A percentile compares a stretch with the other conserved stretches of the same genome.
Evolutionary conservation across 1,139 yeast species (phyloP).

Genomic region (Nakaseomyces nivariensis): DNA sequence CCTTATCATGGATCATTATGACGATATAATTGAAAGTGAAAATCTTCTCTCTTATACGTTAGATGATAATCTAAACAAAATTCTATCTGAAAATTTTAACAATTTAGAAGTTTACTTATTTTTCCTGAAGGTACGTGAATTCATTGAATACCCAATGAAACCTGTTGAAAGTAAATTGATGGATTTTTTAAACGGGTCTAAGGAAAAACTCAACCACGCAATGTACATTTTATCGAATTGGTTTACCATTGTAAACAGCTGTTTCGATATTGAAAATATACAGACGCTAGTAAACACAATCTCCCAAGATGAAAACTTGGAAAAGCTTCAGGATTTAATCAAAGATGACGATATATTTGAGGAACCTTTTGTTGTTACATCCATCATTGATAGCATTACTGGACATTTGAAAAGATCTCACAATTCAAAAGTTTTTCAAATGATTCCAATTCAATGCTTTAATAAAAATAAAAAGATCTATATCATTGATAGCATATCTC

Average conservation of each 20-base stretch:
- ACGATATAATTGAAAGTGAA: slow-evolving; percentile 30
- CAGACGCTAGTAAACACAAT: slow-evolving; percentile 10
- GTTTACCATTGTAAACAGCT: slow-evolving; percentile 39
- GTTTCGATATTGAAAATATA: slow-evolving; percentile 24
- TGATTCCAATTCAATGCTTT: slow-evolving; percentile 44
- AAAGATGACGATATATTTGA: slow-evolving; percentile 33
- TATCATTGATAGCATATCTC: slow-evolving; percentile 32
- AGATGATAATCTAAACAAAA: neutral
- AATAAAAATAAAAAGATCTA: slow-evolving; percentile 35
- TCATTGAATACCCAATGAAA: slow-evolving; percentile 27
- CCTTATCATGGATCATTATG: slow-evolving; percentile 41
- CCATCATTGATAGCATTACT: slow-evolving; percentile 17
- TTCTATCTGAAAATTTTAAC: neutral
- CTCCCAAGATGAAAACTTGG: slow-evolving; percentile 10
- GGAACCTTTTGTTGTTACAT: slow-evolving; percentile 32
- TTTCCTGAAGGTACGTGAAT: slow-evolving; percentile 41
- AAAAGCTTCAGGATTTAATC: slow-evolving; percentile 17
- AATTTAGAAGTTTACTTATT: slow-evolving; percentile 28
- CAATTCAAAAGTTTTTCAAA: slow-evolving; percentile 6
- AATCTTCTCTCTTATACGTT: slow-evolving; percentile 8
- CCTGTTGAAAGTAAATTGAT: slow-evolving; percentile 27
- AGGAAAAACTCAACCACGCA: slow-evolving; percentile 3
- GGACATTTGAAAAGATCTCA: slow-evolving; percentile 4
- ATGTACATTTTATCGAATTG: slow-evolving; percentile 41
- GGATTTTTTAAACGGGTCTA: slow-evolving; percentile 14